Evolutionary conservation across 768 basidiomycete genomes (phyloP).

Genomic region (Lentinula boryana): DNA sequence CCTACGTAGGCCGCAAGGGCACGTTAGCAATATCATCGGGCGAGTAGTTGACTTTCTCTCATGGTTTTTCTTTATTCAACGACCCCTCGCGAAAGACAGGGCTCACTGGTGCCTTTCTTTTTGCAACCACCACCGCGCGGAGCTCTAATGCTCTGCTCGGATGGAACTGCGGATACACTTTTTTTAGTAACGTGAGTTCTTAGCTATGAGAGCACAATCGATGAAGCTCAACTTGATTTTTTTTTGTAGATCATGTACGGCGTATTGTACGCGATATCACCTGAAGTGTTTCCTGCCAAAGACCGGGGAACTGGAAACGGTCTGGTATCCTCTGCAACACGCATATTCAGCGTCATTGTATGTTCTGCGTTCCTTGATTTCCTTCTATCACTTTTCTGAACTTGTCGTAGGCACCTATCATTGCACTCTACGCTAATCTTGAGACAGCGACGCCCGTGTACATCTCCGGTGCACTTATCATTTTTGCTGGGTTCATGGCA

Average conservation of each 20-base stretch:
- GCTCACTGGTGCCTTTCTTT: constrained; percentile 71
- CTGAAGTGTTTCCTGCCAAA: constrained; percentile 68
- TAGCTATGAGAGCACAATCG: background rate
- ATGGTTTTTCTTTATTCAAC: constrained; percentile 31
- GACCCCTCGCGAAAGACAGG: constrained; percentile 43
- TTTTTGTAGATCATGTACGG: constrained; percentile 64
- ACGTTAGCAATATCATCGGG: constrained; percentile 60
- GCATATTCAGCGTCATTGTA: constrained; percentile 68
- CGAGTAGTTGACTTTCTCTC: constrained; percentile 26
- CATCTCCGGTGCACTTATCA: constrained; percentile 58
- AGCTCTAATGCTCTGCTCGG: constrained; percentile 63
- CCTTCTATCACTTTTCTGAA: background rate
- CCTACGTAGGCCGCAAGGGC: constrained; percentile 58
- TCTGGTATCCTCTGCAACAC: constrained; percentile 49
- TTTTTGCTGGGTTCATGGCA: constrained; percentile 53
- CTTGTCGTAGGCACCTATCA: constrained; percentile 54
- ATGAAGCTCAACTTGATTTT: background rate
- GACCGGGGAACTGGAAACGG: constrained; percentile 72
- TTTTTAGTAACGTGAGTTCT: constrained; percentile 47
- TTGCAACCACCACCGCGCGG: constrained; percentile 68
- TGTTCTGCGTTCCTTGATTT: constrained; percentile 15
- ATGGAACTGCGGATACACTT: constrained; percentile 78
- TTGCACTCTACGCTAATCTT: constrained; percentile 65
- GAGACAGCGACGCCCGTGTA: constrained; percentile 66
- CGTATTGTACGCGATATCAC: constrained; percentile 63